These are phyloP conservation scores for Dactylellina cionopaga DNA, from an alignment of 2,329 filamentous ascomycete genomes.

Conservation along the genomic window DNA sequence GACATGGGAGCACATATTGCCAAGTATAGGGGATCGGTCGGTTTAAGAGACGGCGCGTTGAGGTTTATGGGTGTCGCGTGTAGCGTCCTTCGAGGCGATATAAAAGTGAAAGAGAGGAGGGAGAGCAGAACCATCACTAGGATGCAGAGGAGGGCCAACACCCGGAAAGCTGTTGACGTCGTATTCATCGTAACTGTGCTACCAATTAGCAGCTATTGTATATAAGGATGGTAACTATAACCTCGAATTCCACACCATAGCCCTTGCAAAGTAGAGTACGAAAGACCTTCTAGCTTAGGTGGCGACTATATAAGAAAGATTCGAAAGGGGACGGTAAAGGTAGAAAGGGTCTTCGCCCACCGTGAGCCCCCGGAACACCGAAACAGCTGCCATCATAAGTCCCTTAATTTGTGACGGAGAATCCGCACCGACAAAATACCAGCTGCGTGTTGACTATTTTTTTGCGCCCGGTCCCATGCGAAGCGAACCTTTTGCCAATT, in stretches of 20 bases:
- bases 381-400: slow-evolving; percentile 2
- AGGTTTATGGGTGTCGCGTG: slow-evolving; percentile 50
- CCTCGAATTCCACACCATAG: too few species aligned
- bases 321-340: too few species aligned
- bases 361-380: slow-evolving; percentile 4
- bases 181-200: slow-evolving; percentile 47
- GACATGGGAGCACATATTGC: slow-evolving; percentile 43
- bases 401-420: slow-evolving; percentile 16
- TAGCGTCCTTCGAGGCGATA: slow-evolving; percentile 43
- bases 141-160: slow-evolving; percentile 39
- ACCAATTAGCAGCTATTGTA: too few species aligned
- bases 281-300: too few species aligned
- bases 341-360: slow-evolving; percentile 5
- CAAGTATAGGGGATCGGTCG: slow-evolving; percentile 35
- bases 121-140: slow-evolving; percentile 45
- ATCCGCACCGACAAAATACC: slow-evolving; percentile 18
- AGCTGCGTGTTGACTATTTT: slow-evolving; percentile 9
- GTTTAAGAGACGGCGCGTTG: slow-evolving; percentile 47
- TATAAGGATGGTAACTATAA: too few species aligned
- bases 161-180: slow-evolving; percentile 49
- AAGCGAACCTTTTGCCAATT: slow-evolving; percentile 48
- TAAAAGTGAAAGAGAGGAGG: slow-evolving; percentile 45
- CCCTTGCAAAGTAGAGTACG: too few species aligned
- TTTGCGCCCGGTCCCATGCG: slow-evolving; percentile 37
- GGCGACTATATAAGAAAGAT: too few species aligned